Evolutionary conservation across 1,284 basidiomycete genomes (phyloP).

Genomic region (Fomitopsis palustris): DNA sequence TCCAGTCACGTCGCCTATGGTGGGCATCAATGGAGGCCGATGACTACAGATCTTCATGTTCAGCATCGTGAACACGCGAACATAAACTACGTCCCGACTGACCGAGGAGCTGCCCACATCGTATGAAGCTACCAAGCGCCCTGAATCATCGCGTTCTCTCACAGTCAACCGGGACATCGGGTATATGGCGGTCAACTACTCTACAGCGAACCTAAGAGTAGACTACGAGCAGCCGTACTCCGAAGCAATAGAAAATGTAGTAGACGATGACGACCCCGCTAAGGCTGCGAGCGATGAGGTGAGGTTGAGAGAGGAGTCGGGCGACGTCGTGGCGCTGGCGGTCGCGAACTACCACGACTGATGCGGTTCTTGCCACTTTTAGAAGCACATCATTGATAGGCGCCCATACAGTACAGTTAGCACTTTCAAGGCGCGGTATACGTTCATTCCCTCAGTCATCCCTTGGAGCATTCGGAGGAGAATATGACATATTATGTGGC

Average conservation of each 20-base stretch:
- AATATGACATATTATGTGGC: too few relatives aligned
- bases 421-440: too few relatives aligned
- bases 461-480: too few relatives aligned
- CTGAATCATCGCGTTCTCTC: not conserved
- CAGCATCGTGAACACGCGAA: not conserved
- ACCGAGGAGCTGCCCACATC: not conserved
- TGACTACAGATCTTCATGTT: not conserved
- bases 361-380: not conserved
- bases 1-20: conserved; percentile 9
- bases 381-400: not conserved
- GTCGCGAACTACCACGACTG: not conserved
- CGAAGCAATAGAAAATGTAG: not conserved
- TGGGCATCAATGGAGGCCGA: not conserved
- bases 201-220: not conserved
- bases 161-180: not conserved
- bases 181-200: not conserved
- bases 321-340: not conserved
- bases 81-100: not conserved
- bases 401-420: not conserved
- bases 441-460: too few relatives aligned
- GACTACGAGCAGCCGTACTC: not conserved
- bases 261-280: not conserved
- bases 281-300: not conserved
- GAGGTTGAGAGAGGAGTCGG: not conserved
- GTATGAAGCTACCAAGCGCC: not conserved